phyloP scores from a whole-genome alignment of 768 basidiomycete species.

The Dentipellis fragilis region DNA sequence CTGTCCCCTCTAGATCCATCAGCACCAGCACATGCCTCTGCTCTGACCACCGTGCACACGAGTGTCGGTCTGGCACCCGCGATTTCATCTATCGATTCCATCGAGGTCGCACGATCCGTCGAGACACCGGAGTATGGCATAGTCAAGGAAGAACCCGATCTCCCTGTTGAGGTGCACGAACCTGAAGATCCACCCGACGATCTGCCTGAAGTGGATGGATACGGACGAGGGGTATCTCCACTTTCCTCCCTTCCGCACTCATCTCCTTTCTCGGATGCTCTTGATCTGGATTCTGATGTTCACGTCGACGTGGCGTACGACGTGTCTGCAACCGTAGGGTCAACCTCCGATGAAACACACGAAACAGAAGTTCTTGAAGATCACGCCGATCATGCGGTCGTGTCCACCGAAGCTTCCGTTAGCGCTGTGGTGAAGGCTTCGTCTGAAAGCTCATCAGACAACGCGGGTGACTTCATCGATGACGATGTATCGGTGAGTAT shows the following conservation, averaged over 20 bases:
- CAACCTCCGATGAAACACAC: not conserved
- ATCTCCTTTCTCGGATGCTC: slow-evolving; percentile 10
- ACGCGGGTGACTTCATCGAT: too few relatives aligned
- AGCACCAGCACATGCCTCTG: not conserved
- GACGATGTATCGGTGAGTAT: too few relatives aligned
- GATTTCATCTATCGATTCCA: slow-evolving; percentile 1
- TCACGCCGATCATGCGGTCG: not conserved
- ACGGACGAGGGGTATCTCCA: not conserved
- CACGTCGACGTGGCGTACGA: not conserved
- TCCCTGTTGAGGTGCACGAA: not conserved
- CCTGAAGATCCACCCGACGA: too few relatives aligned
- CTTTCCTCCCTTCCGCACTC: slow-evolving; percentile 12
- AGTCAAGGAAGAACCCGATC: not conserved
- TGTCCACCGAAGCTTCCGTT: not conserved
- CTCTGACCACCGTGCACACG: not conserved
- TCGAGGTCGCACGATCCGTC: too few relatives aligned
- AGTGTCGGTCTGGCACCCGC: too few relatives aligned
- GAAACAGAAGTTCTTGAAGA: not conserved
- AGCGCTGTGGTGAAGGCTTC: not conserved
- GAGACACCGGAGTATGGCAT: too few relatives aligned
- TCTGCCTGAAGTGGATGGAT: not conserved
- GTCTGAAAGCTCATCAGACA: not conserved
- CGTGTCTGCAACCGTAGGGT: not conserved
- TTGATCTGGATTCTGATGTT: not conserved
- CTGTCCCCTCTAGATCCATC: not conserved